These are phyloP conservation scores for Beta lomatogona DNA, from an alignment of 179 eudicot species.

Conservation along the genomic window DNA sequence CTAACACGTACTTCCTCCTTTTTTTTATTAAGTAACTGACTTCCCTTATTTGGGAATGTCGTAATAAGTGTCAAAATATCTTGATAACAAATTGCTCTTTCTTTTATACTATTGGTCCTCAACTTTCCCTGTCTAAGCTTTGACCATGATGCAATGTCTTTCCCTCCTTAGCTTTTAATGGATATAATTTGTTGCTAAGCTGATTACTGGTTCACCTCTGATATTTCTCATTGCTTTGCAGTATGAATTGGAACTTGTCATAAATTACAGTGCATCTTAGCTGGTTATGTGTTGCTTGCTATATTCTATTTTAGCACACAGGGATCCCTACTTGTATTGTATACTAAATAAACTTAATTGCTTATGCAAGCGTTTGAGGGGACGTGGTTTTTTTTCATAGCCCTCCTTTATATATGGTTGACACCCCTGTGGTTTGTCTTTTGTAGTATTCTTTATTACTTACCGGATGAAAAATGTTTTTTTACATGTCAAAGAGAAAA, in stretches of 20 bases:
- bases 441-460: not conserved
- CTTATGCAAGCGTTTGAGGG: not conserved
- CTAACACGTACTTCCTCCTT: too few relatives aligned
- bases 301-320: not conserved
- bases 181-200: too few relatives aligned
- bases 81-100: too few relatives aligned
- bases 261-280: not conserved
- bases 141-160: too few relatives aligned
- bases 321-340: not conserved
- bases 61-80: too few relatives aligned
- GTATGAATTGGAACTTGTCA: not conserved
- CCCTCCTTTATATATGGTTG: not conserved
- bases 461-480: not conserved
- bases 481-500: conserved; percentile 7
- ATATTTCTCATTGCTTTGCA: not conserved
- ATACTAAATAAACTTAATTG: not conserved
- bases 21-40: too few relatives aligned
- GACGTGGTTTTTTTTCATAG: not conserved
- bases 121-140: too few relatives aligned
- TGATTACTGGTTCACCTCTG: too few relatives aligned
- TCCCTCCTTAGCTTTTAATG: too few relatives aligned
- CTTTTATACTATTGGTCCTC: too few relatives aligned
- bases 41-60: too few relatives aligned
- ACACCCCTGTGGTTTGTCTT: not conserved
- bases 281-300: not conserved